Percentiles rank a stretch among this genome's conserved stretches.
Conservation (phyloP, 352 stramenopile species). For the Globisporangium lucens region DNA sequence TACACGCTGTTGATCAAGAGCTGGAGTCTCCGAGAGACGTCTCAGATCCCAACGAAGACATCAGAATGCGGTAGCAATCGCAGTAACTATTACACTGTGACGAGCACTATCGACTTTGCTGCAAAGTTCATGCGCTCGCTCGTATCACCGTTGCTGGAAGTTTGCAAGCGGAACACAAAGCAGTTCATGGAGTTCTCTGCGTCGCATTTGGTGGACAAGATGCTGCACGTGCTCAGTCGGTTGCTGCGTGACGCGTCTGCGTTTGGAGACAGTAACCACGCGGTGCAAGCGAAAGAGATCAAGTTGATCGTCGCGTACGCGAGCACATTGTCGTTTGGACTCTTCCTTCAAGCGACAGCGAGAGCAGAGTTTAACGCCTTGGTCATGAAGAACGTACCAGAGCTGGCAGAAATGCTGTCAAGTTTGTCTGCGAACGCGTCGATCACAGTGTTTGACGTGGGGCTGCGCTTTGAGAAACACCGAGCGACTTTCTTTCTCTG, state of each 20-base stretch:
- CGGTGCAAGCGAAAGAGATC: constrained; percentile 20
- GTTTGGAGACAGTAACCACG: constrained; percentile 15
- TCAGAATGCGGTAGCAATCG: background rate
- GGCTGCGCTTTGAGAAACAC: constrained; percentile 32
- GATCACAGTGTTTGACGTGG: constrained; percentile 41
- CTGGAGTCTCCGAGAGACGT: constrained; percentile 32
- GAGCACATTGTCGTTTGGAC: constrained; percentile 29
- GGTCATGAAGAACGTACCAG: constrained; percentile 26
- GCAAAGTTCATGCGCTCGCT: constrained; percentile 48
- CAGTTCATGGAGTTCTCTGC: constrained; percentile 40
- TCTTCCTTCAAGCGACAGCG: constrained; percentile 27
- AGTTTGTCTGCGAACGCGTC: constrained; percentile 18
- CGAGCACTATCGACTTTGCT: constrained; percentile 23
- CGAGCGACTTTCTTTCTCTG: constrained; percentile 29
- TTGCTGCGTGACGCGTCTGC: constrained; percentile 34
- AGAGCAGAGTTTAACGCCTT: constrained; percentile 29
- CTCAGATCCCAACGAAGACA: constrained; percentile 17
- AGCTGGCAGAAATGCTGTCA: constrained; percentile 21
- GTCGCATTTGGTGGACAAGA: constrained; percentile 41
- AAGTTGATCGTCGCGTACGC: constrained; percentile 39
- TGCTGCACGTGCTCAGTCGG: constrained; percentile 35
- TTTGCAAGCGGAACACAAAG: constrained; percentile 46
- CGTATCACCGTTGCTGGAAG: constrained; percentile 41
- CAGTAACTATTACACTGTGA: background rate
- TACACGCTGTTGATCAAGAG: constrained; percentile 72